phyloP scores from a whole-genome alignment of 2,329 filamentous ascomycete species.

The Neonectria punicea region DNA sequence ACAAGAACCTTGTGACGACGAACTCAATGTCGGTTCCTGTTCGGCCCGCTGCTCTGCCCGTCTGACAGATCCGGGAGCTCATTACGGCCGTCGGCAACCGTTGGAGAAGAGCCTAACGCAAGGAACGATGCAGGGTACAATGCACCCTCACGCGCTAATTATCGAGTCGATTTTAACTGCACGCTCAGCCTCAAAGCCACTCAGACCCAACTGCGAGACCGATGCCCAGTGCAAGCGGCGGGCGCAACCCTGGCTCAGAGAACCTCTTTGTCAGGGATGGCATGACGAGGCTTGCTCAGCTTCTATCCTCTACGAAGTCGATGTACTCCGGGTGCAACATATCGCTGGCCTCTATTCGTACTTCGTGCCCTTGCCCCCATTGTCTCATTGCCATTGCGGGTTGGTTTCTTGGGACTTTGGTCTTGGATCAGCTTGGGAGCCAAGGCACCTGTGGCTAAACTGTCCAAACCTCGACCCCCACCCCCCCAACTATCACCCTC shows the following conservation, averaged over 20 bases:
- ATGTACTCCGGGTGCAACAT: neutral
- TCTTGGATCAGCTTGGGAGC: neutral
- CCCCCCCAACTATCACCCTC: conserved; percentile 37
- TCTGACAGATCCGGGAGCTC: neutral
- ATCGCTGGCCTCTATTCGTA: neutral
- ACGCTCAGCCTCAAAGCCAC: neutral
- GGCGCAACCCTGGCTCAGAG: neutral
- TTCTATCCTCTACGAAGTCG: neutral
- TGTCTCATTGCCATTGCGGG: neutral
- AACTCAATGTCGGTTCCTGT: neutral
- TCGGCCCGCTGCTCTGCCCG: neutral
- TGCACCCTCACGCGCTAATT: conserved; percentile 2
- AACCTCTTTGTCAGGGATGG: neutral
- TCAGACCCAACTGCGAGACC: neutral
- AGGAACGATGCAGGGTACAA: conserved; percentile 7
- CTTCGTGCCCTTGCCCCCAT: neutral
- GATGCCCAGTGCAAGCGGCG: neutral
- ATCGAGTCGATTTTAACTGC: conserved; percentile 1
- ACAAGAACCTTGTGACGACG: neutral
- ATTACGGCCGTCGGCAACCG: neutral
- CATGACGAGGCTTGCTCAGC: neutral
- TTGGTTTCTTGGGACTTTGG: neutral
- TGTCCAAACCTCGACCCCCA: conserved; percentile 40
- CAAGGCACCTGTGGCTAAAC: neutral
- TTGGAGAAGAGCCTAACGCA: conserved; percentile 14